These are phyloP conservation scores for Aspergillus conjunctus DNA, from an alignment of 495 filamentous ascomycete genomes.

Conservation along the genomic window DNA sequence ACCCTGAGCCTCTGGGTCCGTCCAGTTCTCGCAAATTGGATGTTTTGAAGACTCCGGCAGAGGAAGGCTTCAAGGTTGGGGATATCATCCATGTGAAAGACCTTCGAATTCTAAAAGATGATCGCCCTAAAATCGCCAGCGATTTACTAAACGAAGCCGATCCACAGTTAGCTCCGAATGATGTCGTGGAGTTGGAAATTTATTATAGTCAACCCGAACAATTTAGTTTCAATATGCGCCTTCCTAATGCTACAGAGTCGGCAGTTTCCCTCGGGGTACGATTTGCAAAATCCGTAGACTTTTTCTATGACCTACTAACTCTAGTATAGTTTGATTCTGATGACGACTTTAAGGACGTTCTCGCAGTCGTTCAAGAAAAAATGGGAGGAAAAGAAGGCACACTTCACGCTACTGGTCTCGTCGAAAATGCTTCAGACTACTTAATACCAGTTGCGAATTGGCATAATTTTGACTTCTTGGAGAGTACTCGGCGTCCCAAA, in stretches of 20 bases:
- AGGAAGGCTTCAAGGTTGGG: background rate
- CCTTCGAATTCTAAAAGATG: background rate
- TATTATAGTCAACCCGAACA: background rate
- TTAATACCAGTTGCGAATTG: background rate
- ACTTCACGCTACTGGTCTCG: background rate
- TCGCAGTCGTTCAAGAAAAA: background rate
- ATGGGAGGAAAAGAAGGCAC: background rate
- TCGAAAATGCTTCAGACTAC: background rate
- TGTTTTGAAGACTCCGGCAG: background rate
- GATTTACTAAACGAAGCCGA: background rate
- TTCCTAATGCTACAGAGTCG: background rate
- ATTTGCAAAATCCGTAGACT: background rate
- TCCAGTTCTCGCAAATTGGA: background rate
- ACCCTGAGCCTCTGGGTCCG: background rate
- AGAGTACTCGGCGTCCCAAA: background rate
- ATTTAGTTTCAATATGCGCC: background rate
- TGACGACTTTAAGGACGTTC: background rate
- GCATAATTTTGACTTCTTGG: background rate
- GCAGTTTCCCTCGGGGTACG: background rate
- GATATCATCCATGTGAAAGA: constrained; percentile 5
- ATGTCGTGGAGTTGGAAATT: constrained; percentile 3
- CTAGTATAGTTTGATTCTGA: background rate
- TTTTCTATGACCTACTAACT: background rate
- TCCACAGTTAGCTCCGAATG: background rate
- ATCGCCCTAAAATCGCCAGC: background rate